phyloP scores from a whole-genome alignment of 2,329 filamentous ascomycete species.

The Trichoderma koningii region DNA sequence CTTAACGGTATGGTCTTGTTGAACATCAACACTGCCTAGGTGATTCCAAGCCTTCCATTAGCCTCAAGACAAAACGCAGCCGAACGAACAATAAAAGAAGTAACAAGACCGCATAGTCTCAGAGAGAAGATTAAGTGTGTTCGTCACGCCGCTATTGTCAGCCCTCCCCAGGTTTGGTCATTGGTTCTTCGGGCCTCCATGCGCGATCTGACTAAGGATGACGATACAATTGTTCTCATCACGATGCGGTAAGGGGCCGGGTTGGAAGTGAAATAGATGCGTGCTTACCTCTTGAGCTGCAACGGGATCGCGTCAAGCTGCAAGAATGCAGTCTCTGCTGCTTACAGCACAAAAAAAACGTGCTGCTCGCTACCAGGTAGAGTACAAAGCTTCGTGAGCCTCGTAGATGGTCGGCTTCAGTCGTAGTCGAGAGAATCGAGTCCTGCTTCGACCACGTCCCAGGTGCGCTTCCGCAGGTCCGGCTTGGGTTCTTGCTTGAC shows the following conservation, averaged over 20 bases:
- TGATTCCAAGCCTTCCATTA: neutral
- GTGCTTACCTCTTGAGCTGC: neutral
- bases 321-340: neutral
- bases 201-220: conserved; percentile 87
- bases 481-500: conserved; percentile 54
- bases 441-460: conserved; percentile 65
- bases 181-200: conserved; percentile 40
- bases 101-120: conserved; percentile 35
- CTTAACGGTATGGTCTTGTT: too few species aligned
- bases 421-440: conserved; percentile 64
- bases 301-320: neutral
- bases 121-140: conserved; percentile 58
- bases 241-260: conserved; percentile 44
- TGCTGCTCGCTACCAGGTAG: neutral
- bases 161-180: conserved; percentile 38
- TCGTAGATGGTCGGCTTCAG: conserved; percentile 38
- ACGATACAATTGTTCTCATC: conserved; percentile 90
- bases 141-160: conserved; percentile 48
- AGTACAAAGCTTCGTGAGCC: neutral
- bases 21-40: too few species aligned
- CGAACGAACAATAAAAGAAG: neutral
- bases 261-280: neutral
- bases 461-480: conserved; percentile 66
- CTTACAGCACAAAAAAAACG: too few species aligned
- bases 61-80: neutral